Base-by-base conservation (phyloP, 1,284 basidiomycete species). In the Ceratobasidium theobromae region DNA sequence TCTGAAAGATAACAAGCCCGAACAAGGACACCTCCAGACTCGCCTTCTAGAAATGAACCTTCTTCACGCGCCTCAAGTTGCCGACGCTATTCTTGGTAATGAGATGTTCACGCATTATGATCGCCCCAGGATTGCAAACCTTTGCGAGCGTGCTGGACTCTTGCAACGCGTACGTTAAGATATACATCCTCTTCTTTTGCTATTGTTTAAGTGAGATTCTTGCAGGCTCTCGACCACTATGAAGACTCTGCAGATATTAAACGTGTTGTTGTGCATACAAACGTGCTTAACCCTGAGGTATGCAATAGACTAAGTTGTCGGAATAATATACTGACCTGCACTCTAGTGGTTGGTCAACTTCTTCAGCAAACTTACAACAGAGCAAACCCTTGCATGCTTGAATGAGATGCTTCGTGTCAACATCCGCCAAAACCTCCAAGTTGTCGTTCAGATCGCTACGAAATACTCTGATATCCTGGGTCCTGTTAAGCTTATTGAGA, bases 41-140 rank as follows among this genome's bases (percentile, higher is more conserved):
- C 89, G 95, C 71, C 83, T 99, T 23, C 82, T 99, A 57, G 97
- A 99, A 79, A 98, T 99, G 90, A 99, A 99, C 80, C 83, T 99
- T 62, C 80, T 98, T 69, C 91, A 98, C 76, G 97, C 97, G 6
- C 97, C 97, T 70, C 97, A 99, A 78, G 97, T 99, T 65, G 97
- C 97, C 0, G 97, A 99, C 75, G 97, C 97, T 9, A 99, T 99
- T 72, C 88, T 99, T 40, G 95, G 95, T 52, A 99, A 99, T 77
- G 93, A 98, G 74, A 98, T 99, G 93, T 98, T 99, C 78, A 86
- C 91, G 1, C 89, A 99, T 77, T 99, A 98, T 75, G 97, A 99
- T 77, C 87, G 92, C 40, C 94, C 97, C 2, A 86, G 97, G 70
- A 93, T 99, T 74, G 97, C 97, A 71, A 98, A 98, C 78, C 83